phyloP scores from a whole-genome alignment of 1,284 basidiomycete species.

The Jaminaea rosea region DNA sequence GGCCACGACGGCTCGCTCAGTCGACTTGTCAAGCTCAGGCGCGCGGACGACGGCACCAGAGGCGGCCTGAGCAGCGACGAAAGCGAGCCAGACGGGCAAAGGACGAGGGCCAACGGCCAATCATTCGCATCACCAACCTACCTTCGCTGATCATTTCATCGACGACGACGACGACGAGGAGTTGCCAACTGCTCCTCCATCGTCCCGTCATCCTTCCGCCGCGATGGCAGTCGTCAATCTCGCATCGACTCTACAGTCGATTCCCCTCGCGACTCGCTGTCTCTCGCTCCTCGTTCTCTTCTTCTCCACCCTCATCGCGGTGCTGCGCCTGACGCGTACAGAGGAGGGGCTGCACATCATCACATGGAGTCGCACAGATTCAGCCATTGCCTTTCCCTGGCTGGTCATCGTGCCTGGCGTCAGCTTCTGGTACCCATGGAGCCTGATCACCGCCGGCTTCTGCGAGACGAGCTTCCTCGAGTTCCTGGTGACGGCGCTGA shows the following conservation, averaged over 20 bases:
- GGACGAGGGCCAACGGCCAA: background rate
- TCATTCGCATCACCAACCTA: no score
- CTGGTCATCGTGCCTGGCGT: conserved; percentile 75
- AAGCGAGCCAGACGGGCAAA: background rate
- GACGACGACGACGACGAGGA: background rate
- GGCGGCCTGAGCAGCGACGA: background rate
- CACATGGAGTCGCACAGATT: conserved; percentile 44
- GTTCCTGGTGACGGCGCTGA: conserved; percentile 67
- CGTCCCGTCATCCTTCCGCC: background rate
- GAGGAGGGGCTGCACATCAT: conserved; percentile 16
- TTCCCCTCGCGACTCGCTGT: background rate
- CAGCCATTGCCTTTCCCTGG: conserved; percentile 57
- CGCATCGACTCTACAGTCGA: background rate
- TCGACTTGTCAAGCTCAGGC: no score
- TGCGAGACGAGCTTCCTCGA: conserved; percentile 77
- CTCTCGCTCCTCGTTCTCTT: conserved; percentile 4
- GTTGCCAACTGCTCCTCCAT: background rate
- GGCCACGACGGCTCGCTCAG: background rate
- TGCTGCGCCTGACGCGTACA: conserved; percentile 23
- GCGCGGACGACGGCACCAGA: no score
- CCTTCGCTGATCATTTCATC: no score
- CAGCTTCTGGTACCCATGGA: conserved; percentile 75
- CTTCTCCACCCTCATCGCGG: conserved; percentile 18
- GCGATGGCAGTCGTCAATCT: background rate
- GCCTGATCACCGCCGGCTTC: conserved; percentile 72